Evolutionary conservation across 805 yeast species (phyloP).

Genomic region (Metschnikowia baotianmanensis): DNA sequence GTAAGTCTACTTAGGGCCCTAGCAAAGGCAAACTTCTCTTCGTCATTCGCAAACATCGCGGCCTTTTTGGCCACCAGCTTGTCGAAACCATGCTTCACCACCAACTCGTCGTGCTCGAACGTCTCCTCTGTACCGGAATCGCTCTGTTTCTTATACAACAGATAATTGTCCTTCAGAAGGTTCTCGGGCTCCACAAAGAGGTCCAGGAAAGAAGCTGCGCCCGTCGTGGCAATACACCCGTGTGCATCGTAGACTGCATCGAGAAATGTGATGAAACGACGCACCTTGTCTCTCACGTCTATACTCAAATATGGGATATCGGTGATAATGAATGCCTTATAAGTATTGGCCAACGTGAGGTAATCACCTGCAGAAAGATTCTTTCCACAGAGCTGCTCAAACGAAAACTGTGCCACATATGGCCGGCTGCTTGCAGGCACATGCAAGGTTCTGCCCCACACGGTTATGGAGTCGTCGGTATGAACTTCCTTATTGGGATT

Average conservation of each 20-base stretch:
- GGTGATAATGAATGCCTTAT: constrained; percentile 78
- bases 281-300: constrained; percentile 74
- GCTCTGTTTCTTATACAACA: constrained; percentile 39
- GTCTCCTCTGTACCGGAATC: constrained; percentile 37
- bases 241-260: constrained; percentile 96
- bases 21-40: constrained; percentile 95
- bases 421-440: constrained; percentile 80
- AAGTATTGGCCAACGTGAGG: constrained; percentile 72
- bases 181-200: constrained; percentile 83
- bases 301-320: constrained; percentile 87
- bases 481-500: constrained; percentile 31
- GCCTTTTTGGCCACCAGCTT: constrained; percentile 69
- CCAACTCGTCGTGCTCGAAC: constrained; percentile 57
- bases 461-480: constrained; percentile 38
- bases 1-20: constrained; percentile 87
- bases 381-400: constrained; percentile 79
- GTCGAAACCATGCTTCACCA: constrained; percentile 74
- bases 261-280: constrained; percentile 89
- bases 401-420: constrained; percentile 85
- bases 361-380: constrained; percentile 95
- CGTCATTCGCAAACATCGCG: constrained; percentile 82
- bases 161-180: constrained; percentile 46
- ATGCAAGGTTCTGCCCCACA: constrained; percentile 84
- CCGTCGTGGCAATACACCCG: constrained; percentile 83
- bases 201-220: constrained; percentile 79